Percentiles rank a stretch among this genome's conserved stretches.
Evolutionary conservation across 441 rosid species (phyloP).

Genomic region (Capsella rubella): DNA sequence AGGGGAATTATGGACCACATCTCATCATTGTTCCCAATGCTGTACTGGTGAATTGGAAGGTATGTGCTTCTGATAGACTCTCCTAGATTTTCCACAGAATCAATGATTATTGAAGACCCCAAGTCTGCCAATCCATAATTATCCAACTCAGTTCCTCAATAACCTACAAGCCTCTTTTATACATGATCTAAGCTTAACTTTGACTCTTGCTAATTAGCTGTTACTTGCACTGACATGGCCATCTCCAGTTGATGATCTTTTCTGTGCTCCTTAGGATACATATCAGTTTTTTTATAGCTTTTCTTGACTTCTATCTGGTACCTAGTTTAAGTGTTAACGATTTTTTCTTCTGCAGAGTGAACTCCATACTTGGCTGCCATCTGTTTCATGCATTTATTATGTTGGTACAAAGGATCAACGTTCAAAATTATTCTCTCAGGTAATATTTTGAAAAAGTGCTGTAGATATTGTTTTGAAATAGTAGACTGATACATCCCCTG

Average conservation of each 20-base stretch:
- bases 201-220: constrained; percentile 31
- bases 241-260: constrained; percentile 22
- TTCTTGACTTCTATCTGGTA: constrained; percentile 28
- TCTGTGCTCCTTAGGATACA: constrained; percentile 21
- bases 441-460: constrained; percentile 42
- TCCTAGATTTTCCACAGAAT: constrained; percentile 1
- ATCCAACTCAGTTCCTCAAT: constrained; percentile 8
- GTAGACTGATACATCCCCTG: constrained; percentile 41
- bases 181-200: constrained; percentile 7
- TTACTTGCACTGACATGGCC: constrained; percentile 39
- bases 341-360: constrained; percentile 77
- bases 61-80: constrained; percentile 47
- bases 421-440: constrained; percentile 95
- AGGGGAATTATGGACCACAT: constrained; percentile 99
- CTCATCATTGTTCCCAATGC: constrained; percentile 99
- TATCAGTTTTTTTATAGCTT: constrained; percentile 20
- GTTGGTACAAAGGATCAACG: constrained; percentile 98
- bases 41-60: constrained; percentile 99
- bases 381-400: constrained; percentile 94
- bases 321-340: neutral
- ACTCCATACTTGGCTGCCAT: constrained; percentile 95
- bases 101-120: constrained; percentile 6
- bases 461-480: constrained; percentile 40
- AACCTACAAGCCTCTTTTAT: constrained; percentile 21
- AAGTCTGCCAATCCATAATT: constrained; percentile 23